Conservation (phyloP, 2,329 filamentous ascomycete species). For the Cryphonectria carpinicola region DNA sequence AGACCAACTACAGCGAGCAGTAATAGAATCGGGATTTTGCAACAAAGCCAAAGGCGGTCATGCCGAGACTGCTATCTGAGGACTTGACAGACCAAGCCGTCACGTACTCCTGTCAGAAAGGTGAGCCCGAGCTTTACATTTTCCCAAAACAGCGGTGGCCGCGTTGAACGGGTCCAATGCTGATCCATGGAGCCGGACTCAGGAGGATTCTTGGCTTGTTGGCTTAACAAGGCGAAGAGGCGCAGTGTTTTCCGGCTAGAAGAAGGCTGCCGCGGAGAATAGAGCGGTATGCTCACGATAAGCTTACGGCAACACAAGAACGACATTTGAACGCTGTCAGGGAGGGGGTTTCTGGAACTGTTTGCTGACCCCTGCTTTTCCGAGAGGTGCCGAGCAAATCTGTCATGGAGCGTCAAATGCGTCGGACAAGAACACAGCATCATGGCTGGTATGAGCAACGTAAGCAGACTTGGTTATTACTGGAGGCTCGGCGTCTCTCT, state of each 20-base stretch:
- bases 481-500: not conserved
- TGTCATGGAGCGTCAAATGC: not conserved
- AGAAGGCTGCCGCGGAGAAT: too few species aligned
- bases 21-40: not conserved
- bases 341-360: not conserved
- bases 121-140: not conserved
- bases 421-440: not conserved
- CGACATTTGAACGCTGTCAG: not conserved
- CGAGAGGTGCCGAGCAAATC: not conserved
- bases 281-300: not conserved
- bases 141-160: not conserved
- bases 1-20: not conserved
- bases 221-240: not conserved
- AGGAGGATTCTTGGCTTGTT: not conserved
- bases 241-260: too few species aligned
- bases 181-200: not conserved
- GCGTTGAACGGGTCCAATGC: not conserved
- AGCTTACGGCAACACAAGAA: not conserved
- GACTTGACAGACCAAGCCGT: not conserved
- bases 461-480: not conserved
- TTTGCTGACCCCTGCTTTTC: not conserved
- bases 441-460: not conserved
- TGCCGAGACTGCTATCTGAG: not conserved
- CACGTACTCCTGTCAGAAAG: not conserved
- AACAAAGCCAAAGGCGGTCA: not conserved